Percentiles rank a stretch among this genome's conserved stretches.
phyloP scores from a whole-genome alignment of 1,284 basidiomycete species.

The Coniferiporia weirii region DNA sequence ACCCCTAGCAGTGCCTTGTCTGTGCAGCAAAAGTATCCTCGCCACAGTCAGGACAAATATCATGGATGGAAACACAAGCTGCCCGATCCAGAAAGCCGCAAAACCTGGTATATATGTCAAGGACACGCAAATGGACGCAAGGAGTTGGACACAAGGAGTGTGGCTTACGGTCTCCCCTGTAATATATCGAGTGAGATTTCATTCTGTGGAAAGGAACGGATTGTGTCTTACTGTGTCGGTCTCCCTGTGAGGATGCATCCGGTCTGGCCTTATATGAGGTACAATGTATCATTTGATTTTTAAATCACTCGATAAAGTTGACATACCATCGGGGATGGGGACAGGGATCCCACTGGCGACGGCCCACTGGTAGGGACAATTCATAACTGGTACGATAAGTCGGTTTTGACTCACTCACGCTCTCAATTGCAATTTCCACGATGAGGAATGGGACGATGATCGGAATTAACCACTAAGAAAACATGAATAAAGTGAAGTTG shows the following conservation, averaged over 20 bases:
- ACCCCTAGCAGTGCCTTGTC: not conserved
- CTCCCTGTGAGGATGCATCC: conserved; percentile 17
- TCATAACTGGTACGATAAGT: not conserved
- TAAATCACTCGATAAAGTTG: not conserved
- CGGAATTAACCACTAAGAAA: not conserved
- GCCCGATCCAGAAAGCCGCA: conserved; percentile 18
- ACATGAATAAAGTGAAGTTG: not conserved
- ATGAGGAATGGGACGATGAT: not conserved
- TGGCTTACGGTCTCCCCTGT: conserved; percentile 13
- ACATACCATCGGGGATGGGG: conserved; percentile 9
- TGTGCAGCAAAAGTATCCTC: conserved; percentile 8
- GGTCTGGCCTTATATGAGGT: not conserved
- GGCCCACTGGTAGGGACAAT: conserved; percentile 9
- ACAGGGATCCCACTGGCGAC: conserved; percentile 14
- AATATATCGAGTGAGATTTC: not conserved
- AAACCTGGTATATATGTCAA: conserved; percentile 8
- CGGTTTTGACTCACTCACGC: not conserved
- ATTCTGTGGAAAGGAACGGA: not conserved
- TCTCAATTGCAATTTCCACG: not conserved
- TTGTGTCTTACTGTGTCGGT: conserved; percentile 2
- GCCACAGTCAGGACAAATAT: conserved; percentile 13
- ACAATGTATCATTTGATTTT: not conserved
- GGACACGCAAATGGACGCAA: not conserved
- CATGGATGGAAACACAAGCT: conserved; percentile 17
- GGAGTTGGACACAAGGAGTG: not conserved